Evolutionary conservation across 148 eudicot species (phyloP), one percentile per base, ranked within the genome.

Genomic region (Bassia scoparia): DNA sequence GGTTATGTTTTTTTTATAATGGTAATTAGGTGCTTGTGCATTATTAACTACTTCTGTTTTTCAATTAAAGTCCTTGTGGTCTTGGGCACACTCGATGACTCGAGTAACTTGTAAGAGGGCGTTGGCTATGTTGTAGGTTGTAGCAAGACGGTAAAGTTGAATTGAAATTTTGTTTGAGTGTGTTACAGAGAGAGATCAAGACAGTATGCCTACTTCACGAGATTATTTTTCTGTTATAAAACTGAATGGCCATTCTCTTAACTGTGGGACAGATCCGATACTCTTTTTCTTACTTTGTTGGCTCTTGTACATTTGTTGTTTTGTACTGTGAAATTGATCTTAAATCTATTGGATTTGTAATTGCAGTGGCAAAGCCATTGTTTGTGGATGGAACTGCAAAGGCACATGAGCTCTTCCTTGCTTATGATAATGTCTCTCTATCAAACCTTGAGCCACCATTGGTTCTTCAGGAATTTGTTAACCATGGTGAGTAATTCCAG

Each of bases 381-480:
- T 65, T 82, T 74, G 89, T 84, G 44, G 92, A 88, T 78, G 92
- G 89, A 84, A 88, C 74, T 79, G 86, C 92, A 24, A 88, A 88
- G 80, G 86, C 92, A 70, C 92, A 88, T 73, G 83, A 84, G 76
- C 84, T 88, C 50, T 88, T 76, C 73, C 83, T 88, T 84, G 92
- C 88, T 64, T 88, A 86, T 78, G 85, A 88, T 60, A 78, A 84
- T 55, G 76, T 72, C 71, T 88, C 88, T 74, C 81, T 88, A 53
- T 69, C 83, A 13, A 78, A 88, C 37, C 92, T 88, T 56, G 89
- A 88, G 70, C 92, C 88, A 69, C 89, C 92, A 18, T 71, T 88
- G 62, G 88, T 88, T 78, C 84, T 88, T 56, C 92, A 88, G 79
- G 92, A 88, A 79, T 88, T 88, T 65, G 84, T 88, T 68, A 88